Evolutionary conservation across 83 land plant genomes (phyloP).

Genomic region (Picea abies): DNA sequence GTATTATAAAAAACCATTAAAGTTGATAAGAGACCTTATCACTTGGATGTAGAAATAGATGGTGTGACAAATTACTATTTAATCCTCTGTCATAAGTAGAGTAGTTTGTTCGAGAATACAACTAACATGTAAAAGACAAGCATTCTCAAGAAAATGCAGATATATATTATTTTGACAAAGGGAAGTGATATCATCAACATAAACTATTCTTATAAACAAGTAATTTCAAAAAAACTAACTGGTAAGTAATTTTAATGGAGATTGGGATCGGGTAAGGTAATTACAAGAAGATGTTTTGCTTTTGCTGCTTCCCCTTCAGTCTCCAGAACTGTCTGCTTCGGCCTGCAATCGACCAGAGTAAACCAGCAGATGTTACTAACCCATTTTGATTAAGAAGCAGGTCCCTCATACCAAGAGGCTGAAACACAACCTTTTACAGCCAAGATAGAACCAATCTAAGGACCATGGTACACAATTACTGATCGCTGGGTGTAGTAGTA

Average conservation of each 20-base stretch:
- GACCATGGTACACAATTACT: background rate
- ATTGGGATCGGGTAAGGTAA: background rate
- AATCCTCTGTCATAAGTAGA: background rate
- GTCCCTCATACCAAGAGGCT: background rate
- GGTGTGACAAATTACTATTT: background rate
- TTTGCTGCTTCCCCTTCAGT: constrained; percentile 91
- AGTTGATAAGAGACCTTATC: background rate
- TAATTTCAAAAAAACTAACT: too few species aligned
- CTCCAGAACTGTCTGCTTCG: constrained; percentile 95
- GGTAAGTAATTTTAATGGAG: too few species aligned
- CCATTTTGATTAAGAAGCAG: background rate
- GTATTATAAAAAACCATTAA: background rate
- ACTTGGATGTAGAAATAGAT: background rate
- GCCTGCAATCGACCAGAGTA: constrained; percentile 39
- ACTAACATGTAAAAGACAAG: too few species aligned
- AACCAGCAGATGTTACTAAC: background rate
- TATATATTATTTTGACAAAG: too few species aligned
- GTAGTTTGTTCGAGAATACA: too few species aligned
- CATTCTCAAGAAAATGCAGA: too few species aligned
- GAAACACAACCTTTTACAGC: background rate
- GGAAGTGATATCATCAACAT: too few species aligned
- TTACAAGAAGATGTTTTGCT: constrained; percentile 68
- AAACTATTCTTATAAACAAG: too few species aligned
- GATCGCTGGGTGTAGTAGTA: background rate
- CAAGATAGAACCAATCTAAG: background rate